Base-by-base conservation (phyloP, 2,329 filamentous ascomycete genomes). In the Aspergillus calidoustus region DNA sequence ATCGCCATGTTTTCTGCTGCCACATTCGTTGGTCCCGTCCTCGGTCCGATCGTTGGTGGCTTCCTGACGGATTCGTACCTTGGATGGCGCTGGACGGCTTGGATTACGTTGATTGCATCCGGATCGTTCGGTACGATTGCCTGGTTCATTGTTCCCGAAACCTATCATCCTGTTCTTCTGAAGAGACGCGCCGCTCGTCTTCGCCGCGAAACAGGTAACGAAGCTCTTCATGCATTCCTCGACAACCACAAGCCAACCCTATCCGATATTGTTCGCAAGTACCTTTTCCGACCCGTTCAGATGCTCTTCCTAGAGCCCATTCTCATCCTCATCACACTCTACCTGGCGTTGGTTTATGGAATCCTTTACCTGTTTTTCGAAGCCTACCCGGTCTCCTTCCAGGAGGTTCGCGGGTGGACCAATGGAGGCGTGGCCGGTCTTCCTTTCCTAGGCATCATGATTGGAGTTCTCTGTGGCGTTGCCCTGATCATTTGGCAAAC, bases 71-170 rank as follows among this genome's bases (percentile, higher is more conserved):
- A 81, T 46, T 80, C 76, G 7, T 66, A 80, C 64, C 78, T 86
- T 1, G 82, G 83, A 17, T 87, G 85, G 84, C 76, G 84, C 19
- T 87, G 84, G 83, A 86, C 83, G 0, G 80, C 79, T 9, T 87
- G 84, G 76, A 78, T 86, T 25, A 85, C 83, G 0, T 68, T 83
- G 50, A 85, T 87, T 54, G 77, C 83, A 67, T 74, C 75, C 1
- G 72, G 71, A 8, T 67, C 78, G 4, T 78, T 84, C 62, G 77
- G 77, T 9, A 57, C 75, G 3, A 60, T 84, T n/a, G 80, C 76
- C 0, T 62, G 82, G 15, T 61, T 83, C 30, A 68, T 81, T n/a
- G 72, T 86, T 2, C 81, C 80, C 0, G 85, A 88, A 69, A 82
- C 84, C 0, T 84, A 79, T 41, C 77, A 74, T 0, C 78, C 81